Evolutionary conservation across 208 protist species (phyloP), one percentile per base, ranked within the genome.

Genomic region (Trypanosoma caninum): DNA sequence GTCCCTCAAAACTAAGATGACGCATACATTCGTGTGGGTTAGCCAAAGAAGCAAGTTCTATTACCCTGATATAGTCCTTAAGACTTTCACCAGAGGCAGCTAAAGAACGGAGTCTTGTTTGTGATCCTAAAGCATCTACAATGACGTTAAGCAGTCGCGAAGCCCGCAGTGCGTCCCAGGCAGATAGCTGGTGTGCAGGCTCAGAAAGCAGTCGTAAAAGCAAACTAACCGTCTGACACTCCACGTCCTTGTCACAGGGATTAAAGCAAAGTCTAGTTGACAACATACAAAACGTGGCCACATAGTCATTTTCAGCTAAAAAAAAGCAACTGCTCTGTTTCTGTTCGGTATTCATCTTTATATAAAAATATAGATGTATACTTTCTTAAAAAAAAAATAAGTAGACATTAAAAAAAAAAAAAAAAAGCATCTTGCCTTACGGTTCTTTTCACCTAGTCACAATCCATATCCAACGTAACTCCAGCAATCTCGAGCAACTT

Each of bases 361-460:
- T n/a, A n/a, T n/a, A n/a, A n/a, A n/a, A n/a, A n/a, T n/a, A n/a
- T n/a, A n/a, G n/a, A n/a, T n/a, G n/a, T n/a, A n/a, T 50, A 59
- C 42, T 14, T 25, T 14, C 22, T 56, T 57, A 33, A 46, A 5
- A 44, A 61, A 45, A 56, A 62, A 35, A 53, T 48, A 69, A 25
- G 58, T 57, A 67, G 37, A 65, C 51, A 72, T 1, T 57, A 74
- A 59, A 22, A 18, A 54, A 56, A 59, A 58, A 30, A 25, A 31
- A 4, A 27, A 25, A 44, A 27, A 20, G n/a, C n/a, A n/a, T n/a
- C n/a, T n/a, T n/a, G n/a, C n/a, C n/a, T n/a, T n/a, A n/a, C n/a
- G n/a, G n/a, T n/a, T n/a, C n/a, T n/a, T n/a, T n/a, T n/a, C n/a
- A n/a, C n/a, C n/a, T n/a, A n/a, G n/a, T n/a, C n/a, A n/a, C n/a